Evolutionary conservation across 495 filamentous ascomycete species (phyloP), one percentile per base, ranked within the genome.

Genomic region (Astrothelium macrocarpum): DNA sequence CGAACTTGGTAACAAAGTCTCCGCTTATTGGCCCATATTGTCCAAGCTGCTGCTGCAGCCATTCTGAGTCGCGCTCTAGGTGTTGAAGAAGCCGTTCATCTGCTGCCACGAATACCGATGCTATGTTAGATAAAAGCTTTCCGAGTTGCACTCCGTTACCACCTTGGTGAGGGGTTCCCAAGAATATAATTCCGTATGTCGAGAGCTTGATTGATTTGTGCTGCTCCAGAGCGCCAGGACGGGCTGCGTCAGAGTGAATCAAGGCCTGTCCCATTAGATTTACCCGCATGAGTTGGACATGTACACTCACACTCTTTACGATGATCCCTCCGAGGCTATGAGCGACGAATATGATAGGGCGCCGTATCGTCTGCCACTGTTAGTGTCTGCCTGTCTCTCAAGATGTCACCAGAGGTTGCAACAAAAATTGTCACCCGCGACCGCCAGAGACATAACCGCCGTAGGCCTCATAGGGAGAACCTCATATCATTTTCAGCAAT

Each of bases 1-100:
- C 45, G 20, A 49, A 49, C 20, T 49, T 1, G 12, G 45, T 49
- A 5, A 49, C n/a, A 49, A 49, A 49, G 20, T 49, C 45, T 23
- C 45, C 1, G 45, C 45, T 49, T 5, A 49, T 49, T 18, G 56
- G 63, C 28, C 49, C 66, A 60, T 72, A 76, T 39, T 77, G 69
- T 9, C 61, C 60, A 59, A 73, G 65, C 58, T 75, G 72, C 34
- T 72, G 67, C 43, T 73, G 67, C 3, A 77, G 71, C 64, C 58
- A 66, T 67, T 75, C 70, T 14, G 73, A 77, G 46, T 76, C 69
- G 62, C 64, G 64, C 63, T 76, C 67, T 1, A 78, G 67, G 36
- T 71, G 66, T 29, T 73, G 53, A 1, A 76, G 53, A 34, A 76
- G 60, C 16, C 64, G 65, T 43, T 62, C 59, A 43, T 73, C 71